Percentiles rank a stretch among this genome's conserved stretches.
phyloP scores from a whole-genome alignment of 495 filamentous ascomycete genomes.

The Aspergillus indologenus region DNA sequence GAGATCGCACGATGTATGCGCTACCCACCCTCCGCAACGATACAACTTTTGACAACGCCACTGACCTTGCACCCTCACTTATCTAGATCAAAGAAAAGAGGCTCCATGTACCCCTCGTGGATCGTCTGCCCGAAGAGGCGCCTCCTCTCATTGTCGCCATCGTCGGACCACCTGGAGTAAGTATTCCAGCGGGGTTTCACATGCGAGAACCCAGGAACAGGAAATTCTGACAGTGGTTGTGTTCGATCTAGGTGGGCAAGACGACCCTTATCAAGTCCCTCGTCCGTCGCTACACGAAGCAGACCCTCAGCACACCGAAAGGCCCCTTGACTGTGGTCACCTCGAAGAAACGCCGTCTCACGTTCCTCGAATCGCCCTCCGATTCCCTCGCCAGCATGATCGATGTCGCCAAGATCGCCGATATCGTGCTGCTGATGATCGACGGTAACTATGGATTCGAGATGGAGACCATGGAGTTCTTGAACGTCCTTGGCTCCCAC shows the following conservation, averaged over 20 bases:
- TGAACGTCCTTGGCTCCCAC: constrained; percentile 82
- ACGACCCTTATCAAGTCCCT: constrained; percentile 86
- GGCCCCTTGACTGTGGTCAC: constrained; percentile 95
- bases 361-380: constrained; percentile 94
- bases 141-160: constrained; percentile 88
- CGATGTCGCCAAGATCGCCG: constrained; percentile 91
- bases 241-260: constrained; percentile 53
- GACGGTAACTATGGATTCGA: constrained; percentile 98
- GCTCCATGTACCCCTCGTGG: constrained; percentile 91
- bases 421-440: constrained; percentile 95
- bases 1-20: constrained; percentile 82
- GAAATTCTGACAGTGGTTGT: constrained; percentile 13
- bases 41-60: not conserved
- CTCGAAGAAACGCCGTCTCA: constrained; percentile 85
- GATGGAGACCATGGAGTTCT: constrained; percentile 99
- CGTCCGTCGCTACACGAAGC: constrained; percentile 91
- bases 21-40: constrained; percentile 5
- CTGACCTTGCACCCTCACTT: constrained; percentile 11
- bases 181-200: constrained; percentile 37
- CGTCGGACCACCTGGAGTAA: constrained; percentile 89
- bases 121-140: constrained; percentile 93
- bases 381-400: constrained; percentile 91
- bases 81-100: constrained; percentile 86
- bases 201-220: constrained; percentile 4
- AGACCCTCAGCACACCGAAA: constrained; percentile 81